Evolutionary conservation across 345 rosid genomes (phyloP).

Genomic region (Excoecaria agallocha): DNA sequence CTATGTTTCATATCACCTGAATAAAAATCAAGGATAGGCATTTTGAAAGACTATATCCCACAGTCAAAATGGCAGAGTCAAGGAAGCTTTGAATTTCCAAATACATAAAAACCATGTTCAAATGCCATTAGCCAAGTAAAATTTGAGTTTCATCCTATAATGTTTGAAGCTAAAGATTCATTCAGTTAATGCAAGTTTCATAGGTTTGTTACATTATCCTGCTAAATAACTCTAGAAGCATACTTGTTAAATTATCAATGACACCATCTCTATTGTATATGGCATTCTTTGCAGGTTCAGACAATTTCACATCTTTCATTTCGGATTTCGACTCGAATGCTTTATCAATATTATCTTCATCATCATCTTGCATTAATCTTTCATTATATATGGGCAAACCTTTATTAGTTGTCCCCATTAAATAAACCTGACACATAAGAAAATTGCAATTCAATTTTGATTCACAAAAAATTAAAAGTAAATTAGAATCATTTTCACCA

Average conservation of each 20-base stretch:
- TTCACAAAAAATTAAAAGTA: neutral
- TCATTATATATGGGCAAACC: conserved; percentile 17
- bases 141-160: too few species aligned
- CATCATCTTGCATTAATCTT: conserved; percentile 40
- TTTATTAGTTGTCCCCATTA: neutral
- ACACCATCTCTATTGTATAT: conserved; percentile 64
- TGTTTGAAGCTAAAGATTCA: too few species aligned
- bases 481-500: too few species aligned
- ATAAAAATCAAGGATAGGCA: too few species aligned
- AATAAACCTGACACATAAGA: conserved; percentile 12
- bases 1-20: too few species aligned
- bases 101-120: neutral
- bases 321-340: conserved; percentile 48
- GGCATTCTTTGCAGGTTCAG: conserved; percentile 57
- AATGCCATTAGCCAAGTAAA: too few species aligned
- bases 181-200: too few species aligned
- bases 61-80: neutral
- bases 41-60: neutral
- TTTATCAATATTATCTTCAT: conserved; percentile 39
- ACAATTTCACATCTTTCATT: conserved; percentile 55
- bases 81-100: neutral
- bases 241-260: too few species aligned
- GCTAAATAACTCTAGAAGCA: too few species aligned
- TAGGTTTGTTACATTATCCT: too few species aligned
- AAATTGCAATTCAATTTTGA: neutral